Conservation (phyloP, 345 rosid genomes). For the Eucalyptus cloeziana region DNA sequence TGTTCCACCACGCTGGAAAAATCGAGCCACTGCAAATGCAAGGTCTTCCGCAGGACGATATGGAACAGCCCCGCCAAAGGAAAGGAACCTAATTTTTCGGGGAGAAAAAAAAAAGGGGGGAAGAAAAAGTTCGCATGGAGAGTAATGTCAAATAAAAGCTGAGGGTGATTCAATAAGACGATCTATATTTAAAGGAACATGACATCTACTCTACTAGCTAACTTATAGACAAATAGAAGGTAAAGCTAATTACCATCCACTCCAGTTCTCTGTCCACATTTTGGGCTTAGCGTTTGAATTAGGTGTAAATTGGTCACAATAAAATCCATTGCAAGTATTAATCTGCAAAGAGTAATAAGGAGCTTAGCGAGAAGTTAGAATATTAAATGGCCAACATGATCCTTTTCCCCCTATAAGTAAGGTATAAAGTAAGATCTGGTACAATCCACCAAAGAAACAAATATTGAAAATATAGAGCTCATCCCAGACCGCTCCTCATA, state of each 20-base stretch:
- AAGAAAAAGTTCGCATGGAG: not conserved
- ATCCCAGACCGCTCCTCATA: not conserved
- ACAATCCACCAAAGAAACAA: not conserved
- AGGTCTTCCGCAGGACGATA: slow-evolving; percentile 88
- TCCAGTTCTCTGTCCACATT: slow-evolving; percentile 99
- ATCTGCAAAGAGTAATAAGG: slow-evolving; percentile 30
- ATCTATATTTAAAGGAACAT: not conserved
- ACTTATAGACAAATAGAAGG: not conserved
- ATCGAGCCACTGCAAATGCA: slow-evolving; percentile 88
- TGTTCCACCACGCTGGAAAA: slow-evolving; percentile 91
- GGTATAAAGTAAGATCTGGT: not conserved
- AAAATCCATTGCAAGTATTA: slow-evolving; percentile 94
- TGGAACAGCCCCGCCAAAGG: slow-evolving; percentile 78
- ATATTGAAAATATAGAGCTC: not conserved
- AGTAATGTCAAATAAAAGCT: not conserved
- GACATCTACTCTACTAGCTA: not conserved
- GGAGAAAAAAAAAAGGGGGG: not conserved
- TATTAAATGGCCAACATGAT: not conserved
- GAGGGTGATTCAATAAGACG: not conserved
- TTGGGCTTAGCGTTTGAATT: slow-evolving; percentile 77
- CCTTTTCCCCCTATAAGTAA: not conserved
- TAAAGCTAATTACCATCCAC: slow-evolving; percentile 59
- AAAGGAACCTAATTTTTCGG: slow-evolving; percentile 39
- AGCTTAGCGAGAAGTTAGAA: not conserved
- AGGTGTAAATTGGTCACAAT: slow-evolving; percentile 96